These are phyloP conservation scores for Tulasnella sp. DNA, from an alignment of 768 basidiomycete species.

Conservation along the genomic window DNA sequence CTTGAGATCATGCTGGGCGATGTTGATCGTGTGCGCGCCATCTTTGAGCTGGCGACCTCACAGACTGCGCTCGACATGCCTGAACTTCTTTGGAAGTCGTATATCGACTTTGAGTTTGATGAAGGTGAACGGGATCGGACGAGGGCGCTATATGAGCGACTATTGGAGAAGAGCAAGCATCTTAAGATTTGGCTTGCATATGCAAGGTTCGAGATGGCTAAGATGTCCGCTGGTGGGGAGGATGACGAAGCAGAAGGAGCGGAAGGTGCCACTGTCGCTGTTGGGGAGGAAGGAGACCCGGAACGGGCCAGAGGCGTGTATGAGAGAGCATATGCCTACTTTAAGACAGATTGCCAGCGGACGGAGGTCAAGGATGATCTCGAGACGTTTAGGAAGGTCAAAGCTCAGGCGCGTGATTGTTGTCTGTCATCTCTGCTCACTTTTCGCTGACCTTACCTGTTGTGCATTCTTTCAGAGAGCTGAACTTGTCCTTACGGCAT, in stretches of 20 bases:
- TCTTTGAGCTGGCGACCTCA: constrained; percentile 83
- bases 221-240: constrained; percentile 66
- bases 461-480: neutral
- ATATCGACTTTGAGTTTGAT: constrained; percentile 92
- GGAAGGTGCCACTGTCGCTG: constrained; percentile 36
- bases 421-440: neutral
- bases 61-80: constrained; percentile 89
- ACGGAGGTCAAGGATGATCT: constrained; percentile 3
- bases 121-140: constrained; percentile 85
- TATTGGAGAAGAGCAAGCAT: constrained; percentile 77
- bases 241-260: constrained; percentile 48
- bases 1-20: constrained; percentile 83
- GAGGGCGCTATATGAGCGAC: constrained; percentile 78
- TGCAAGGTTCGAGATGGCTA: constrained; percentile 81
- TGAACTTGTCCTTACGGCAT: constrained; percentile 62
- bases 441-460: neutral
- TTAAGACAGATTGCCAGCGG: constrained; percentile 38
- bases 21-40: constrained; percentile 77
- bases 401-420: constrained; percentile 5
- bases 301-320: constrained; percentile 67
- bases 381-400: constrained; percentile 2
- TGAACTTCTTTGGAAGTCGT: constrained; percentile 87
- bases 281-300: constrained; percentile 42
- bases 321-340: constrained; percentile 76
- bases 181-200: constrained; percentile 97